Evolutionary conservation across 805 yeast genomes (phyloP).

Genomic region (Yarrowia alimentaria): DNA sequence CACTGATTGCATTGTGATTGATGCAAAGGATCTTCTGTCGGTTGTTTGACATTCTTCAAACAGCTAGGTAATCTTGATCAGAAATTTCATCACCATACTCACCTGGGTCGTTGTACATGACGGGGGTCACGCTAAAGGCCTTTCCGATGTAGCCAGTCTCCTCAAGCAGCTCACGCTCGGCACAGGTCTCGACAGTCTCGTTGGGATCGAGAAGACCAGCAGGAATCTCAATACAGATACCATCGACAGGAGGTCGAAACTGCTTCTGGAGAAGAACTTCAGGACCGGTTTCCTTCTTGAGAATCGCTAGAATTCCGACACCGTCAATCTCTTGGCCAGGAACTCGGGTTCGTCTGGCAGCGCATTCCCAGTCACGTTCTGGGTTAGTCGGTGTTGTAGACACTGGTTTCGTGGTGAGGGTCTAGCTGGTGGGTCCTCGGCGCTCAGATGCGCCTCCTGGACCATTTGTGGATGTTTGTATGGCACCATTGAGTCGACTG

Average conservation of each 20-base stretch:
- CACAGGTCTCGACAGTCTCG: constrained; percentile 75
- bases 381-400: constrained; percentile 1
- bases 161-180: constrained; percentile 81
- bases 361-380: constrained; percentile 85
- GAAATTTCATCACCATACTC: too few species aligned
- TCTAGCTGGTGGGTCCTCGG: too few species aligned
- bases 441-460: too few species aligned
- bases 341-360: constrained; percentile 72
- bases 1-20: too few species aligned
- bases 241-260: constrained; percentile 87
- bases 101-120: constrained; percentile 72
- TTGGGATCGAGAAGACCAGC: constrained; percentile 90
- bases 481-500: too few species aligned
- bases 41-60: too few species aligned
- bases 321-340: constrained; percentile 66
- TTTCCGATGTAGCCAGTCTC: constrained; percentile 90
- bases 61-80: too few species aligned
- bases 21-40: too few species aligned
- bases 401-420: too few species aligned
- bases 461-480: too few species aligned
- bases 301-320: constrained; percentile 80
- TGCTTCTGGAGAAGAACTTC: constrained; percentile 76
- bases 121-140: constrained; percentile 47
- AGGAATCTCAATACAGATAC: constrained; percentile 88
- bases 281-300: constrained; percentile 49